Evolutionary conservation across 2,329 filamentous ascomycete genomes (phyloP).

Genomic region (Onygena corvina): DNA sequence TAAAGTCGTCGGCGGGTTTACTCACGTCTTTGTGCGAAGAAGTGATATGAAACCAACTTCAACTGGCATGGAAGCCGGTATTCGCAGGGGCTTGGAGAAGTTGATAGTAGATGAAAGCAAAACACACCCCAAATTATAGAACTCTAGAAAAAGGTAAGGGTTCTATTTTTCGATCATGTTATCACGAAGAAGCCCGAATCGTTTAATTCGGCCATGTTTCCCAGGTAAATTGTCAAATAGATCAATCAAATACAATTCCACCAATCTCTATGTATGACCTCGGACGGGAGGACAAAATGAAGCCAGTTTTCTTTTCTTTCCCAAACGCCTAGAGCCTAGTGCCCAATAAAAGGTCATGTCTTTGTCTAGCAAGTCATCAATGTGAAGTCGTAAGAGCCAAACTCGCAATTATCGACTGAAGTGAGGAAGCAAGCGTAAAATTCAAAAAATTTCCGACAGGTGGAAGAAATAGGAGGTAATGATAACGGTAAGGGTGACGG

Average conservation of each 20-base stretch:
- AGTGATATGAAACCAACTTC: slow-evolving; percentile 47
- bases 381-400: slow-evolving; percentile 4
- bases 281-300: neutral
- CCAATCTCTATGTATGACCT: neutral
- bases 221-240: neutral
- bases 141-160: no score
- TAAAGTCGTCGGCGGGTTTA: slow-evolving; percentile 72
- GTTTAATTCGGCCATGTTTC: neutral
- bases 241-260: slow-evolving; percentile 3
- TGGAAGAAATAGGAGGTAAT: neutral
- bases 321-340: slow-evolving; percentile 8
- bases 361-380: slow-evolving; percentile 8
- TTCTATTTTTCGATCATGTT: neutral
- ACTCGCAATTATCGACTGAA: slow-evolving; percentile 1
- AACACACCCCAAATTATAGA: neutral
- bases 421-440: neutral
- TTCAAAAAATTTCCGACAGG: neutral
- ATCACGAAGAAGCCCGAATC: neutral
- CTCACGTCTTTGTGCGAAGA: slow-evolving; percentile 75
- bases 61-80: slow-evolving; percentile 28
- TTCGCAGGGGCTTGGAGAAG: slow-evolving; percentile 45
- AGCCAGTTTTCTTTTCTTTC: slow-evolving; percentile 2
- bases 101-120: slow-evolving; percentile 32
- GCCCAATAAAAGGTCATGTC: slow-evolving; percentile 7
- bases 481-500: neutral